Evolutionary conservation across 1,284 basidiomycete genomes (phyloP).

Genomic region (Pseudozyma sp.): DNA sequence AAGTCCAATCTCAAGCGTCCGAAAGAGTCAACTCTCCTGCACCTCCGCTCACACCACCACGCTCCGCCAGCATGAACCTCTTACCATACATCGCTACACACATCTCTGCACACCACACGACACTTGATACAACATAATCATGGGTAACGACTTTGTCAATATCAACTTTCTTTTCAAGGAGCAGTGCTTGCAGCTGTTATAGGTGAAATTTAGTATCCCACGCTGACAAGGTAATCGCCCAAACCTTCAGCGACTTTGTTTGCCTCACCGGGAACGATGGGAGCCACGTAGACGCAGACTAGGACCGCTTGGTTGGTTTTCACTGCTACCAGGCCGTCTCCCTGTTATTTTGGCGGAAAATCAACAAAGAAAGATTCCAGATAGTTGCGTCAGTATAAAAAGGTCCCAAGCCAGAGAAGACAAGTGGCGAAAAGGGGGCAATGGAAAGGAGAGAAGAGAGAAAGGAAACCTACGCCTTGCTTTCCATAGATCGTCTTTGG

Average conservation of each 20-base stretch:
- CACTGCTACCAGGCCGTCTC: slow-evolving; percentile 82
- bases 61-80: too few relatives aligned
- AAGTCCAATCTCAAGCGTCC: too few relatives aligned
- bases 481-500: slow-evolving; percentile 81
- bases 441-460: background rate
- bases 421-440: background rate
- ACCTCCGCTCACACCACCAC: too few relatives aligned
- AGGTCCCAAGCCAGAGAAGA: background rate
- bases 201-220: slow-evolving; percentile 53
- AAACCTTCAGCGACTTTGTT: slow-evolving; percentile 77
- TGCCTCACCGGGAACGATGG: slow-evolving; percentile 77
- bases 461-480: slow-evolving; percentile 76
- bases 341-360: too few relatives aligned
- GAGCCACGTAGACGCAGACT: slow-evolving; percentile 81
- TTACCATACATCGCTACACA: too few relatives aligned
- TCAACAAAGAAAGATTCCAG: too few relatives aligned
- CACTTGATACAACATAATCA: too few relatives aligned
- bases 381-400: slow-evolving; percentile 13
- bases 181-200: background rate
- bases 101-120: too few relatives aligned
- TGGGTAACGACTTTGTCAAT: too few relatives aligned
- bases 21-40: too few relatives aligned
- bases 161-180: too few relatives aligned
- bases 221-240: slow-evolving; percentile 64
- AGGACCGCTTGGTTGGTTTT: slow-evolving; percentile 91